Base-by-base conservation (phyloP, 225 moss, liverwort and hornwort genomes). In the Pseudoscleropodium purum region DNA sequence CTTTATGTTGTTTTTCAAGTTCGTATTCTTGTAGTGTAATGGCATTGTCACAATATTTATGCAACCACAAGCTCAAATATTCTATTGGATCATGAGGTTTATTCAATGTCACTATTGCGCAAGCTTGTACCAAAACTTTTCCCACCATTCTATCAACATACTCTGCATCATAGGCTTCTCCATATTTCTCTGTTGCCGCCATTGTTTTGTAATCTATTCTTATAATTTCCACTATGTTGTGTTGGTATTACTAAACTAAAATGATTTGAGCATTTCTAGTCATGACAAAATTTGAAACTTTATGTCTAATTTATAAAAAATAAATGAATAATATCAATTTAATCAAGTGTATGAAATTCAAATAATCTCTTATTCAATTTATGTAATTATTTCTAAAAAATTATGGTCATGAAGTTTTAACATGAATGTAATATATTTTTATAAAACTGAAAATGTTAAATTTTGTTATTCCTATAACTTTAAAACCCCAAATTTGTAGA, bases 1-100 rank as follows among this genome's bases (percentile, higher is more conserved):
- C 57, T 61, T 90, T 86, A 31, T 91, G 86, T 41, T 49, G 59
- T 79, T 93, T 93, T 83, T 95, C 94, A n/a, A 2, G 34, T 45
- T 93, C 91, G 63, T 91, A 89, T 49, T 92, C 78, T 88, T 93
- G 89, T 60, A 95, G 16, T 43, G 15, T 43, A 11, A 87, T 83
- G 69, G 86, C 90, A 88, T 93, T 95, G 49, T 95, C 88, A 27
- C 92, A 95, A 88, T 95, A 93, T 82, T 95, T 93, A 67, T 95
- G 93, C 59, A 95, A 73, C 93, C 93, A 95, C 60, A 92, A 89
- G 18, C 94, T 95, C 69, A 95, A 62, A 67, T 92, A 95, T 84
- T 92, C 94, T 65, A 95, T 89, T 21, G 93, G 93, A 63, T 95
- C 93, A 10, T 87, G 81, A 61, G 94, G 94, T 72, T 89, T 95